Evolutionary conservation across 2,329 filamentous ascomycete genomes (phyloP).

Genomic region (Fusarium pilosicola): DNA sequence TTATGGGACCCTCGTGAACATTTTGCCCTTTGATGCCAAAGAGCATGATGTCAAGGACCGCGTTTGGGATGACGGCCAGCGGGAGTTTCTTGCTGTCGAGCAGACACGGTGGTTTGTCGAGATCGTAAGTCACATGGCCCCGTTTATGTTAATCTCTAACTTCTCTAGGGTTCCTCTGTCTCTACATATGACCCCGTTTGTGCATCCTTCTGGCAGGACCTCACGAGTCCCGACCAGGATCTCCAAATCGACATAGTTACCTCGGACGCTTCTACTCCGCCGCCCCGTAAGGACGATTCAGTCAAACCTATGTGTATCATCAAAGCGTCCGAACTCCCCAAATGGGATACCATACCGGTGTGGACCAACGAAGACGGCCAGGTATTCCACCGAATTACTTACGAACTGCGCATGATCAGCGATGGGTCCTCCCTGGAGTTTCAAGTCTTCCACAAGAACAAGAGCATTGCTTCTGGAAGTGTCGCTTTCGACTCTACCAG

Average conservation of each 20-base stretch:
- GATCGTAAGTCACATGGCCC: slow-evolving; percentile 19
- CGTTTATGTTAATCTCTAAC: neutral
- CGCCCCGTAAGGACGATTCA: neutral
- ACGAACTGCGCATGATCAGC: slow-evolving; percentile 39
- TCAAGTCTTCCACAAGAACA: slow-evolving; percentile 27
- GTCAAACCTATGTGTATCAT: slow-evolving; percentile 37
- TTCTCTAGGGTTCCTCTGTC: slow-evolving; percentile 30
- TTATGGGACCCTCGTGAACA: slow-evolving; percentile 40
- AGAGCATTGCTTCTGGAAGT: slow-evolving; percentile 34
- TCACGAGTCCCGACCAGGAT: neutral
- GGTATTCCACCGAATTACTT: slow-evolving; percentile 24
- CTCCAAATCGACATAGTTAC: slow-evolving; percentile 21
- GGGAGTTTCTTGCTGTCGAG: slow-evolving; percentile 27
- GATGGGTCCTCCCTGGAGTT: slow-evolving; percentile 43
- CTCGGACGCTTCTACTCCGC: slow-evolving; percentile 16
- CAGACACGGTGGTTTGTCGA: slow-evolving; percentile 48
- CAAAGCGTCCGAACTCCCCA: slow-evolving; percentile 13
- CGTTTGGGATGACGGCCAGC: slow-evolving; percentile 14
- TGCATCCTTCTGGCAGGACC: slow-evolving; percentile 22
- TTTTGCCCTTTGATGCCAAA: slow-evolving; percentile 13
- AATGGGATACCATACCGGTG: slow-evolving; percentile 23
- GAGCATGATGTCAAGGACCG: slow-evolving; percentile 37
- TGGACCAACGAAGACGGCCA: slow-evolving; percentile 26
- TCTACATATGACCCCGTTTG: neutral
- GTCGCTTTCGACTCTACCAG: slow-evolving; percentile 35